Percentiles rank a stretch among this genome's conserved stretches.
Conservation (phyloP, 2,329 filamentous ascomycete genomes). For the Venturia carpophila region DNA sequence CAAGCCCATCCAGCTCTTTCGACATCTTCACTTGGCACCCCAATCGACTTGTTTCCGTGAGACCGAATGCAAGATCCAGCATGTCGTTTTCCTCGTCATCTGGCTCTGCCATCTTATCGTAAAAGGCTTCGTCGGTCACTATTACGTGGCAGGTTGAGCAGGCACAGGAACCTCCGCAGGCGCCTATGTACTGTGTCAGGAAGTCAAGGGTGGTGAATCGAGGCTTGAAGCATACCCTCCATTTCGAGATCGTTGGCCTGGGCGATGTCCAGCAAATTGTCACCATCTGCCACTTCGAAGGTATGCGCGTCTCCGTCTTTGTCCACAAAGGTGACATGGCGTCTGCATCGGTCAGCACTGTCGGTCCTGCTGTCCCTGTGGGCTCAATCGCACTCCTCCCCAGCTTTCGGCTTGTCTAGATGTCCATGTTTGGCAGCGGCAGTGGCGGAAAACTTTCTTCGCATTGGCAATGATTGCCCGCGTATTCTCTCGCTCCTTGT, state of each 20-base stretch:
- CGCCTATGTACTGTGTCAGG: constrained; percentile 43
- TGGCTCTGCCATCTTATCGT: constrained; percentile 70
- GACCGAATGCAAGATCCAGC: constrained; percentile 81
- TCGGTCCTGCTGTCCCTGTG: not conserved
- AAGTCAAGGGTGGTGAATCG: not conserved
- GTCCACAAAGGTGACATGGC: constrained; percentile 86
- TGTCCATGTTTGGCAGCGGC: constrained; percentile 62
- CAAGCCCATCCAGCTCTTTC: constrained; percentile 78
- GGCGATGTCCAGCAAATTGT: constrained; percentile 91
- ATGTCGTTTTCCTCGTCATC: constrained; percentile 82
- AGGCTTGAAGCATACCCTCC: constrained; percentile 56
- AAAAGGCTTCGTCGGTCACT: constrained; percentile 63
- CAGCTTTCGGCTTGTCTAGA: constrained; percentile 72
- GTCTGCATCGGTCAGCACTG: constrained; percentile 41
- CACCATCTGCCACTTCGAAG: constrained; percentile 73
- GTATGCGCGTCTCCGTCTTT: constrained; percentile 73
- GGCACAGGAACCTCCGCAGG: constrained; percentile 88
- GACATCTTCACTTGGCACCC: constrained; percentile 91
- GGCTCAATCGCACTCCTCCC: constrained; percentile 66
- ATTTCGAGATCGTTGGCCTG: constrained; percentile 94
- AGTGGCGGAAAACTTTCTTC: constrained; percentile 58
- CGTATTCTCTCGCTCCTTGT: constrained; percentile 2
- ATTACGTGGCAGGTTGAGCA: constrained; percentile 93
- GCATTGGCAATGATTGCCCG: constrained; percentile 10
- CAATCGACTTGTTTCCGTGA: constrained; percentile 76